Evolutionary conservation across 352 stramenopile genomes (phyloP).

Genomic region (Pythium phragmitis): DNA sequence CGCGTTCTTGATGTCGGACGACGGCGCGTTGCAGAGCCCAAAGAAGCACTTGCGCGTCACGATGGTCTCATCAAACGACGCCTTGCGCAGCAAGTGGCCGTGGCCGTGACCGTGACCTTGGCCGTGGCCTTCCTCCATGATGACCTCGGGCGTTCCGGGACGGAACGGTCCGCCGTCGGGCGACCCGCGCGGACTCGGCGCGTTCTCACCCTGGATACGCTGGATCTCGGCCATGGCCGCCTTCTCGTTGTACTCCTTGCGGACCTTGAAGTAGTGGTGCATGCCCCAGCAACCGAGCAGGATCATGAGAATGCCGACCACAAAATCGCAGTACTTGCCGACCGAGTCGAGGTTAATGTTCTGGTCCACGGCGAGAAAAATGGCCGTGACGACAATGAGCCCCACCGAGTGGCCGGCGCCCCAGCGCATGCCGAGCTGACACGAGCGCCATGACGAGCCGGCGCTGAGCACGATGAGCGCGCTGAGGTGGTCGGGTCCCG

Average conservation of each 20-base stretch:
- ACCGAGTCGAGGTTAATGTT: conserved; percentile 42
- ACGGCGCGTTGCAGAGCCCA: conserved; percentile 34
- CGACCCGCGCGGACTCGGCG: conserved; percentile 6
- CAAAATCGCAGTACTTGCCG: conserved; percentile 51
- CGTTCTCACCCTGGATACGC: conserved; percentile 22
- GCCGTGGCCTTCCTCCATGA: conserved; percentile 20
- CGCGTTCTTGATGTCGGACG: conserved; percentile 45
- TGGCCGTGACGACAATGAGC: conserved; percentile 64
- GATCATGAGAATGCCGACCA: conserved; percentile 69
- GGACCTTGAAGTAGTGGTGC: conserved; percentile 39
- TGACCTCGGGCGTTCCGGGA: conserved; percentile 19
- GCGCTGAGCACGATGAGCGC: conserved; percentile 82
- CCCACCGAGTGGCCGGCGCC: conserved; percentile 80
- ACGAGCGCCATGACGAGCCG: conserved; percentile 68
- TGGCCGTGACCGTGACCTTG: conserved; percentile 7
- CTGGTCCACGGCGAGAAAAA: conserved; percentile 53
- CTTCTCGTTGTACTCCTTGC: conserved; percentile 37
- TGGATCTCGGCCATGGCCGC: conserved; percentile 29
- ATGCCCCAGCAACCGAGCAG: conserved; percentile 41
- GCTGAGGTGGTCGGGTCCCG: conserved; percentile 83
- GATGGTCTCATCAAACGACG: conserved; percentile 36
- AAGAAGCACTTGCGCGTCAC: conserved; percentile 45
- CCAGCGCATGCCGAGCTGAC: conserved; percentile 84
- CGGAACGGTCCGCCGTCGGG: conserved; percentile 19
- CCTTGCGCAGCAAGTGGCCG: conserved; percentile 21